Evolutionary conservation across 805 yeast species (phyloP).

Genomic region (Candida wancherniae): DNA sequence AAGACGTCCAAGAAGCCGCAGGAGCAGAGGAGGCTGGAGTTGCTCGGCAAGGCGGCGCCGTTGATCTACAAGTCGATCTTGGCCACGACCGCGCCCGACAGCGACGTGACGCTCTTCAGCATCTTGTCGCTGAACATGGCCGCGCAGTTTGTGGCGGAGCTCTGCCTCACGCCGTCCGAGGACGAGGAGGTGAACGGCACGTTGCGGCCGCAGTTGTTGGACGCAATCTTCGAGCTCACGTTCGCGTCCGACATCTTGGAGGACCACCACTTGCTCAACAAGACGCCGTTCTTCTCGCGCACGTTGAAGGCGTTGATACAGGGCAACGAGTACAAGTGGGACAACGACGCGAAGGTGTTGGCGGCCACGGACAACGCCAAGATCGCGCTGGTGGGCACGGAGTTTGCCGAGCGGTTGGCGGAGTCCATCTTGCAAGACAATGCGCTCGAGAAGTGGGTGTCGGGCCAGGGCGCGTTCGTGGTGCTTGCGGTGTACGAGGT

Average conservation of each 20-base stretch:
- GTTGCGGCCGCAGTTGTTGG: slow-evolving; percentile 46
- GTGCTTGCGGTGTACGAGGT: slow-evolving; percentile 76
- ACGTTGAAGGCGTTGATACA: slow-evolving; percentile 71
- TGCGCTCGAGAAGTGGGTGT: slow-evolving; percentile 56
- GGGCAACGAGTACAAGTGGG: slow-evolving; percentile 78
- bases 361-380: slow-evolving; percentile 28
- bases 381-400: slow-evolving; percentile 49
- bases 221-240: slow-evolving; percentile 49
- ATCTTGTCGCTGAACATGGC: slow-evolving; percentile 70
- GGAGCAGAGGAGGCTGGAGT: slow-evolving; percentile 67
- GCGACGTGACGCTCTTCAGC: slow-evolving; percentile 42
- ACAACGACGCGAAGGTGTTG: slow-evolving; percentile 43
- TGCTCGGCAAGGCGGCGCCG: slow-evolving; percentile 62
- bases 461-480: slow-evolving; percentile 68
- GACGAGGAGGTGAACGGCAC: slow-evolving; percentile 35
- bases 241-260: slow-evolving; percentile 63
- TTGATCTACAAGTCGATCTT: slow-evolving; percentile 52
- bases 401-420: slow-evolving; percentile 52
- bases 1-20: slow-evolving; percentile 84
- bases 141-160: slow-evolving; percentile 76
- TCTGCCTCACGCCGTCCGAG: slow-evolving; percentile 54
- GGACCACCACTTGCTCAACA: slow-evolving; percentile 62
- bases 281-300: slow-evolving; percentile 67
- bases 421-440: slow-evolving; percentile 49
- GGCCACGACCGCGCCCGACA: slow-evolving; percentile 20